Percentiles rank a stretch among this genome's conserved stretches.
Conservation (phyloP, 2,329 filamentous ascomycete genomes). For the Drechslera avenae region DNA sequence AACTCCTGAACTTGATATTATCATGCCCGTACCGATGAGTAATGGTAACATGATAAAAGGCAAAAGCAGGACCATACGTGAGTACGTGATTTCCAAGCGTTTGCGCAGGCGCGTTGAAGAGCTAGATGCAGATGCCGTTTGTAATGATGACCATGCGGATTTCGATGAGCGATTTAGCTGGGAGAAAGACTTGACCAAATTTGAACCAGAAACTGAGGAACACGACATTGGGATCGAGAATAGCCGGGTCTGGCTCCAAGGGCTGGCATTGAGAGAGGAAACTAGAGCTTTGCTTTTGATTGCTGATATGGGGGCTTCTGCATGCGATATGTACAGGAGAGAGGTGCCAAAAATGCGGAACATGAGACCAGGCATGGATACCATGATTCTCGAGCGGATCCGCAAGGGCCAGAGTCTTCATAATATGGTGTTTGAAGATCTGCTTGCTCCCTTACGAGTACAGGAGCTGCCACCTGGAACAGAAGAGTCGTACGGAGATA, state of each 20-base stretch:
- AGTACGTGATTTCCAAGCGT: too few relatives aligned
- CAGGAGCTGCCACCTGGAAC: not conserved
- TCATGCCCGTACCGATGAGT: too few relatives aligned
- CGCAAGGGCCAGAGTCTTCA: conserved; percentile 16
- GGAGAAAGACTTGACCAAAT: too few relatives aligned
- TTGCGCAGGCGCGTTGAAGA: too few relatives aligned
- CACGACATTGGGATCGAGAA: too few relatives aligned
- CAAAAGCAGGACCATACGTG: too few relatives aligned
- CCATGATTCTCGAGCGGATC: conserved; percentile 21
- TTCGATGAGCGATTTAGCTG: not conserved
- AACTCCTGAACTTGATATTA: too few relatives aligned
- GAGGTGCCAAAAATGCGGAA: not conserved
- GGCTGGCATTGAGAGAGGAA: not conserved
- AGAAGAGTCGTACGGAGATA: conserved; percentile 21
- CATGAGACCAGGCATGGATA: conserved; percentile 12
- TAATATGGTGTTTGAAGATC: conserved; percentile 19
- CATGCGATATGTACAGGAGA: not conserved
- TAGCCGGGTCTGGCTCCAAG: not conserved
- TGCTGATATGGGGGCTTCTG: not conserved
- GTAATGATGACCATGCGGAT: not conserved
- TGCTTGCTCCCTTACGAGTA: conserved; percentile 22
- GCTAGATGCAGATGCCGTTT: not conserved
- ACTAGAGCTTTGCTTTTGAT: not conserved
- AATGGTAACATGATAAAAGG: too few relatives aligned
- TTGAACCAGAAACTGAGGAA: too few relatives aligned